Conservation (phyloP, 495 filamentous ascomycete species). For the Hyaloscypha finlandica region DNA sequence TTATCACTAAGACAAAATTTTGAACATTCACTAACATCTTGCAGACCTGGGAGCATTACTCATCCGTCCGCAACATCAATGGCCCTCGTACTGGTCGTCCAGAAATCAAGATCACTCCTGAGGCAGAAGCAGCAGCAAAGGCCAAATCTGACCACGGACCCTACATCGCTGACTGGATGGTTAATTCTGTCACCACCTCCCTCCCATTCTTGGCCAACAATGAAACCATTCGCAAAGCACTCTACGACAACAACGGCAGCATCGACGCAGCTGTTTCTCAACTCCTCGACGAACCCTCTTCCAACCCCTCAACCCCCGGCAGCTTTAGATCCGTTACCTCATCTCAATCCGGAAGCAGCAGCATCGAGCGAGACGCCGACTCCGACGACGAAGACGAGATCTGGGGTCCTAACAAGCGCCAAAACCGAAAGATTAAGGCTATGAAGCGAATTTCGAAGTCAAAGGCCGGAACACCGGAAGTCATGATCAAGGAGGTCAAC, state of each 20-base stretch:
- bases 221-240: constrained; percentile 54
- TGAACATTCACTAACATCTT: constrained; percentile 13
- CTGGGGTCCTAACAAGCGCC: constrained; percentile 50
- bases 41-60: constrained; percentile 73
- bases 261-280: constrained; percentile 60
- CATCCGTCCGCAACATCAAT: constrained; percentile 64
- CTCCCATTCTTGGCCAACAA: constrained; percentile 58
- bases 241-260: constrained; percentile 62
- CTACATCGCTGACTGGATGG: constrained; percentile 57
- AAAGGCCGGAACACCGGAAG: too few species aligned
- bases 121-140: constrained; percentile 31
- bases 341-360: constrained; percentile 36
- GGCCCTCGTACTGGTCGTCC: constrained; percentile 56
- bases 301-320: constrained; percentile 17
- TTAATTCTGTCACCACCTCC: constrained; percentile 57
- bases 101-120: constrained; percentile 40
- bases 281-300: constrained; percentile 46
- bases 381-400: constrained; percentile 45
- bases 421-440: constrained; percentile 43
- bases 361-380: constrained; percentile 46
- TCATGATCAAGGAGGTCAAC: neutral
- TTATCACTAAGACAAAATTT: neutral
- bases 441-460: constrained; percentile 19
- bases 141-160: constrained; percentile 25
- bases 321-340: constrained; percentile 6